These are phyloP conservation scores for Cytospora chrysosperma DNA, from an alignment of 2,329 filamentous ascomycete genomes.

Conservation along the genomic window DNA sequence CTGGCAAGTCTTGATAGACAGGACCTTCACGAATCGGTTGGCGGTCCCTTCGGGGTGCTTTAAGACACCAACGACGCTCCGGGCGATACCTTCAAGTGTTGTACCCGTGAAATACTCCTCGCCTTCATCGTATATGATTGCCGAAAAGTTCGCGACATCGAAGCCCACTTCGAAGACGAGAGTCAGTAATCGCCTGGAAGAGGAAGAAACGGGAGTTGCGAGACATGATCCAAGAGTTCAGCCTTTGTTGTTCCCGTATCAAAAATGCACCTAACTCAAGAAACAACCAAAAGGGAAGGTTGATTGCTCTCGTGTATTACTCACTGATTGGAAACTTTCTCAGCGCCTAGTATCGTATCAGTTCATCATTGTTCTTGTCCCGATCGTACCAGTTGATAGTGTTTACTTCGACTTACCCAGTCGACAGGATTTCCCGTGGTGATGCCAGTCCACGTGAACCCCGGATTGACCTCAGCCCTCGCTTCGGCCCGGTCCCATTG, in stretches of 20 bases:
- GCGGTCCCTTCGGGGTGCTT: slow-evolving; percentile 50
- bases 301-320: too few species aligned
- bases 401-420: slow-evolving; percentile 28
- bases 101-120: slow-evolving; percentile 48
- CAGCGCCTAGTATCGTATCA: slow-evolving; percentile 20
- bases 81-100: slow-evolving; percentile 45
- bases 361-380: too few species aligned
- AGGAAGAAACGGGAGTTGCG: too few species aligned
- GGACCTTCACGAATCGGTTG: slow-evolving; percentile 49
- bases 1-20: slow-evolving; percentile 33
- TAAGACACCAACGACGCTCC: slow-evolving; percentile 50
- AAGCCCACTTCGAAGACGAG: too few species aligned
- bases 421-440: slow-evolving; percentile 34
- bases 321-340: slow-evolving; percentile 28
- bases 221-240: too few species aligned
- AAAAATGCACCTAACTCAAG: too few species aligned
- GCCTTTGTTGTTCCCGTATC: too few species aligned
- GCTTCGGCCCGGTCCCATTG: slow-evolving; percentile 29
- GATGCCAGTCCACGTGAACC: slow-evolving; percentile 34
- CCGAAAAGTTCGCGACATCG: slow-evolving; percentile 28
- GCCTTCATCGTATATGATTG: slow-evolving; percentile 50
- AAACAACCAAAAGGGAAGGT: too few species aligned
- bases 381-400: too few species aligned
- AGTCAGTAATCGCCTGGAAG: too few species aligned
- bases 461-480: slow-evolving; percentile 25